Conservation (phyloP, 768 basidiomycete species). For the Rhodosporidiobolus odoratus region DNA sequence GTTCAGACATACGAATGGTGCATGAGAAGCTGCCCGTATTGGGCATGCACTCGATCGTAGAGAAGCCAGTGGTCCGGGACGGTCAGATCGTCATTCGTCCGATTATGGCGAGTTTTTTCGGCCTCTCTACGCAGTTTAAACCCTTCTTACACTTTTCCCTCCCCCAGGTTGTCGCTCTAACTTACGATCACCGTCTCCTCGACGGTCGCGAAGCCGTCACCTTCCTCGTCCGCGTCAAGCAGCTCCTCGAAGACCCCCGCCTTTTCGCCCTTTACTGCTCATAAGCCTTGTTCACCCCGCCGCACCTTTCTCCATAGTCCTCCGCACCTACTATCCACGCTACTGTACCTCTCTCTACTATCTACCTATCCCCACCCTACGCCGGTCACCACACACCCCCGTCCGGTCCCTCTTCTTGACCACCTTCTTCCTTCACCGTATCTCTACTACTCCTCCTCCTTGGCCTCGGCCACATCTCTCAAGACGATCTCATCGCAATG, state of each 20-base stretch:
- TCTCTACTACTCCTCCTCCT: background rate
- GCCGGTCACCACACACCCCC: too few species aligned
- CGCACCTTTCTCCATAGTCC: too few species aligned
- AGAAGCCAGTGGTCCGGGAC: slow-evolving; percentile 70
- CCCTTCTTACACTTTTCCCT: background rate
- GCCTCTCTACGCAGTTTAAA: background rate
- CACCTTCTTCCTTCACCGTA: background rate
- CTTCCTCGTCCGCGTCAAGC: slow-evolving; percentile 91
- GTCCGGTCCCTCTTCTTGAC: background rate
- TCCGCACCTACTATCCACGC: background rate
- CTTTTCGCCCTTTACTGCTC: slow-evolving; percentile 35
- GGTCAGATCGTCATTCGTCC: slow-evolving; percentile 95
- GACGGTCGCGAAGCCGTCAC: slow-evolving; percentile 87
- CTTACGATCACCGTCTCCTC: slow-evolving; percentile 87
- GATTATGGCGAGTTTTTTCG: slow-evolving; percentile 64
- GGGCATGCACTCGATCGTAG: slow-evolving; percentile 95
- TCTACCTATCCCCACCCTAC: background rate
- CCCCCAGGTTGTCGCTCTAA: slow-evolving; percentile 48
- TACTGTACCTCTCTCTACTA: background rate
- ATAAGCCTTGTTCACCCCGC: background rate
- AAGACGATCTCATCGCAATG: background rate
- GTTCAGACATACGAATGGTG: too few species aligned
- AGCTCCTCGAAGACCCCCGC: slow-evolving; percentile 87
- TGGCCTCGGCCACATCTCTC: too few species aligned
- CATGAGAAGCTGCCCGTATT: too few species aligned